phyloP scores from a whole-genome alignment of 306 rosid genomes.

The Medicago truncatula region DNA sequence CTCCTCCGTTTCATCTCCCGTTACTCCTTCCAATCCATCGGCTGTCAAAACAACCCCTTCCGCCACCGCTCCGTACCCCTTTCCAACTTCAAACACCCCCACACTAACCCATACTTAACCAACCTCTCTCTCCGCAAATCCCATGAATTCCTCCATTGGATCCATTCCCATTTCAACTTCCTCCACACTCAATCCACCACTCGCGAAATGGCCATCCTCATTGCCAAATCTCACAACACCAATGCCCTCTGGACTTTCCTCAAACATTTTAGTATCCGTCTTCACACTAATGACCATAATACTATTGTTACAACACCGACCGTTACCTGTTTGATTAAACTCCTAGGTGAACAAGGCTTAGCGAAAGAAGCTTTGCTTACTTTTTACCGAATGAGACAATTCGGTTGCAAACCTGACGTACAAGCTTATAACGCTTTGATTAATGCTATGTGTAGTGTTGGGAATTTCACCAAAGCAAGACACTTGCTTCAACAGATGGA shows the following conservation, averaged over 20 bases:
- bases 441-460: slow-evolving; percentile 71
- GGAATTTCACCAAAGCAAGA: slow-evolving; percentile 72
- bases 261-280: slow-evolving; percentile 16
- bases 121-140: slow-evolving; percentile 64
- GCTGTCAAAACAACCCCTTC: slow-evolving; percentile 54
- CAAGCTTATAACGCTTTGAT: slow-evolving; percentile 70
- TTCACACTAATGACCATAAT: slow-evolving; percentile 2
- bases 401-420: slow-evolving; percentile 72
- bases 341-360: slow-evolving; percentile 82
- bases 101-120: slow-evolving; percentile 59
- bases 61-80: slow-evolving; percentile 81
- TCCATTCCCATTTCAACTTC: slow-evolving; percentile 62
- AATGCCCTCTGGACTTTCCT: slow-evolving; percentile 71
- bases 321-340: slow-evolving; percentile 85
- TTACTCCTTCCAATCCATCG: slow-evolving; percentile 75
- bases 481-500: slow-evolving; percentile 85
- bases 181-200: slow-evolving; percentile 67
- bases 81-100: slow-evolving; percentile 57
- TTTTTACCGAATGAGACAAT: slow-evolving; percentile 79
- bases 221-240: slow-evolving; percentile 60
- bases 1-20: slow-evolving; percentile 66
- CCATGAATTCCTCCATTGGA: slow-evolving; percentile 77
- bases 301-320: slow-evolving; percentile 63
- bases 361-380: slow-evolving; percentile 66
- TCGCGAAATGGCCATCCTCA: slow-evolving; percentile 74